Percentiles rank a stretch among this genome's conserved stretches.
These are phyloP conservation scores for Lindgomyces ingoldianus DNA, from an alignment of 495 filamentous ascomycete species.

Conservation along the genomic window DNA sequence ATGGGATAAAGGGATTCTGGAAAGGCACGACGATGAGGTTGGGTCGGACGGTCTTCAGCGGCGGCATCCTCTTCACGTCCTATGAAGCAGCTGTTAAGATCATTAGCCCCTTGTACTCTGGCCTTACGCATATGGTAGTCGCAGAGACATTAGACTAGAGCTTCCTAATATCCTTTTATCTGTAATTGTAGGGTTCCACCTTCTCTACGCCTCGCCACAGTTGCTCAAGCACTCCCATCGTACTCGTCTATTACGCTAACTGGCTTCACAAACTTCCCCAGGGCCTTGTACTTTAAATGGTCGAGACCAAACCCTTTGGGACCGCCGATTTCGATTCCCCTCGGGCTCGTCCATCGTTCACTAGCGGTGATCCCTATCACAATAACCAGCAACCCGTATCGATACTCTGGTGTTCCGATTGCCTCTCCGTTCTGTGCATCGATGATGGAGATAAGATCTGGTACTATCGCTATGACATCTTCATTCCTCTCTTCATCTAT, in stretches of 20 bases:
- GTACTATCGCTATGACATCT: conserved; percentile 58
- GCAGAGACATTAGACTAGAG: conserved; percentile 7
- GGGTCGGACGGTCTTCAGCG: conserved; percentile 62
- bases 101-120: conserved; percentile 30
- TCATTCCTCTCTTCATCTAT: conserved; percentile 38
- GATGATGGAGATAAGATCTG: conserved; percentile 62
- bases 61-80: conserved; percentile 65
- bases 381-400: conserved; percentile 58
- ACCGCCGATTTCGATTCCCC: conserved; percentile 55
- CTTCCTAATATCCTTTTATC: background rate
- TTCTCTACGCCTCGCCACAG: background rate
- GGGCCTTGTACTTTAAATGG: conserved; percentile 51
- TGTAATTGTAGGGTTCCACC: background rate
- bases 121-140: conserved; percentile 8
- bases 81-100: conserved; percentile 57
- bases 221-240: background rate
- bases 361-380: conserved; percentile 52
- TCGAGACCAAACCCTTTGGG: conserved; percentile 55
- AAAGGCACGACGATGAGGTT: conserved; percentile 67
- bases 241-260: conserved; percentile 58
- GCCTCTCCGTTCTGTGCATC: conserved; percentile 62
- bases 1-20: conserved; percentile 64
- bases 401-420: conserved; percentile 62
- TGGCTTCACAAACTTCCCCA: conserved; percentile 54
- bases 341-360: conserved; percentile 56